Evolutionary conservation across 202 grass and related monocot species (phyloP).

Genomic region (Carex arenaria): DNA sequence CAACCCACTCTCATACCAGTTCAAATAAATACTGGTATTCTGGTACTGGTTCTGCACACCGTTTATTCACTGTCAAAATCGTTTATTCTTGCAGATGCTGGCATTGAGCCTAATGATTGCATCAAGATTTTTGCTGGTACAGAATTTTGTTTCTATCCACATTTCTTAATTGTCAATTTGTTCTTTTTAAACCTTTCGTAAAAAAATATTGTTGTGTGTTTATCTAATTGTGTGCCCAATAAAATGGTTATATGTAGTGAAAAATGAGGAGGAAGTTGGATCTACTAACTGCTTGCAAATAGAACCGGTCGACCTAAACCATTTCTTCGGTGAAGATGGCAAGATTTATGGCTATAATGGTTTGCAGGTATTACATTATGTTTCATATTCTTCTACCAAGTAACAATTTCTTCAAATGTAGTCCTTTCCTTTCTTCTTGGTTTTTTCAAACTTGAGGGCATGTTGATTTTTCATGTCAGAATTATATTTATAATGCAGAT

Average conservation of each 20-base stretch:
- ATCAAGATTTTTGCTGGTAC: slow-evolving; percentile 85
- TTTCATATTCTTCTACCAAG: slow-evolving; percentile 16
- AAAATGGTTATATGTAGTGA: slow-evolving; percentile 39
- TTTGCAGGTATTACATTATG: slow-evolving; percentile 50
- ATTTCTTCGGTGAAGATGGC: slow-evolving; percentile 90
- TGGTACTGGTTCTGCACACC: too few species aligned
- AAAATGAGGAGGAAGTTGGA: slow-evolving; percentile 40
- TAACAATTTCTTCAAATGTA: neutral
- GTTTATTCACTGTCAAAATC: neutral
- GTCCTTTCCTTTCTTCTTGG: neutral
- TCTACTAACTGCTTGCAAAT: slow-evolving; percentile 40
- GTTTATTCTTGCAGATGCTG: slow-evolving; percentile 48
- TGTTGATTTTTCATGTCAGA: neutral
- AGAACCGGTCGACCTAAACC: slow-evolving; percentile 69
- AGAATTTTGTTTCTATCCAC: neutral
- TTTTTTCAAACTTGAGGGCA: neutral
- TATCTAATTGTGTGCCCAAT: neutral
- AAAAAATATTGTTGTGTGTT: slow-evolving; percentile 19
- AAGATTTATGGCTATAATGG: slow-evolving; percentile 95
- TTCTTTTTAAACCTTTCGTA: neutral
- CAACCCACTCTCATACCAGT: neutral
- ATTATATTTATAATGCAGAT: slow-evolving; percentile 59
- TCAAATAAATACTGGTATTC: too few species aligned
- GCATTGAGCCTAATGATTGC: slow-evolving; percentile 74
- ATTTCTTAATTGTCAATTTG: neutral